These are phyloP conservation scores for Cordyceps farinosa DNA, from an alignment of 2,329 filamentous ascomycete species.

Conservation along the genomic window DNA sequence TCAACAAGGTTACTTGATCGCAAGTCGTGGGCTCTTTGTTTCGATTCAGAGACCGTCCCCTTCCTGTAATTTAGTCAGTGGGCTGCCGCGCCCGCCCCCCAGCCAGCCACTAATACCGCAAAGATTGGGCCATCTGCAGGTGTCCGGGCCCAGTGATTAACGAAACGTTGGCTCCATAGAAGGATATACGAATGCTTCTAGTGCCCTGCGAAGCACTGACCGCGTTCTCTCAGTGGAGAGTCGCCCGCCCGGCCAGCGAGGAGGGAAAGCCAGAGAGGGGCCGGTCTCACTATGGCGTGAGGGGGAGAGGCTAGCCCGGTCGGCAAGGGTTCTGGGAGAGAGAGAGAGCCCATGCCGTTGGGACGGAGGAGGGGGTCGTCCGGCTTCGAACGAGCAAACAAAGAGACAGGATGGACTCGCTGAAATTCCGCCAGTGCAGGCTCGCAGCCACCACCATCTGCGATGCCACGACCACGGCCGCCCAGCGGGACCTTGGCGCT, in stretches of 20 bases:
- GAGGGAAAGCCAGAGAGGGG: background rate
- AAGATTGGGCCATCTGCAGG: constrained; percentile 10
- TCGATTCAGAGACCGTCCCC: background rate
- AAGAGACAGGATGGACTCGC: background rate
- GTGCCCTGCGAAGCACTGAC: constrained; percentile 7
- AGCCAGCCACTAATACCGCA: constrained; percentile 1
- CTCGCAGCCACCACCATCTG: constrained; percentile 6
- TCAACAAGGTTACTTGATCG: background rate
- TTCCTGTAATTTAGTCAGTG: background rate
- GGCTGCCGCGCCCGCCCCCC: background rate
- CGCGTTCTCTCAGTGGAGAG: constrained; percentile 9
- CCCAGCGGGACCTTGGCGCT: background rate
- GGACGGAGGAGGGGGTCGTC: background rate
- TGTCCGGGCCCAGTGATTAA: background rate
- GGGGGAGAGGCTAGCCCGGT: background rate
- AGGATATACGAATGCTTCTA: constrained; percentile 9
- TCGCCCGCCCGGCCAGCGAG: constrained; percentile 7
- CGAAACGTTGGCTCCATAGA: constrained; percentile 2
- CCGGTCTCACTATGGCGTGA: background rate
- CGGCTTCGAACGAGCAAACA: background rate
- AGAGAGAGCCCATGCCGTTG: background rate
- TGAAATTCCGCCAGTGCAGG: background rate
- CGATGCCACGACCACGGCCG: background rate
- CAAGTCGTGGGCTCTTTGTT: background rate
- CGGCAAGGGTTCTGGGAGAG: background rate